Base-by-base conservation (phyloP, 495 filamentous ascomycete species). In the Hypoxylon lenormandii region DNA sequence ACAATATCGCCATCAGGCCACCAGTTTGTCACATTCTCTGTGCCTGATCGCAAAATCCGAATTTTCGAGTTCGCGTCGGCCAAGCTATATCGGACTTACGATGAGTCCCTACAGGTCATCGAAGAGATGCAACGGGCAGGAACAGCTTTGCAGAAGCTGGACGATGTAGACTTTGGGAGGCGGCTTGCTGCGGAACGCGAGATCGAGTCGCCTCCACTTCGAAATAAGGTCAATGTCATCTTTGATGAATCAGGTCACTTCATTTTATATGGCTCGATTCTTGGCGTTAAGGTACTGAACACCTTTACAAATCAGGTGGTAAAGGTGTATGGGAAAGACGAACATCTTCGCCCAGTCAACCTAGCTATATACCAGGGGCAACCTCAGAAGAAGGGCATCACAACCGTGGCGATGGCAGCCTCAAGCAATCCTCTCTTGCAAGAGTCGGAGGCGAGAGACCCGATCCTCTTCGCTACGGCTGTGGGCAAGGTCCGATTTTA, bases 191-290 rank as follows among this genome's bases (percentile, higher is more conserved):
- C 92, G 5, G 95, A 99, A 76, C 86, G 91, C 40, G 95, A 97
- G 58, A 81, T 98, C 16, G 93, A 96, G 57, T 87, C 77, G 0
- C 65, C 78, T 28, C 76, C 83, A 4, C 79, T 91, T n/a, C 87
- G 85, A 26, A 85, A 88, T 69, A 90, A 90, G 52, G 85, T 90
- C 63, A 96, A 96, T 73, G 87, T 97, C 49, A 88, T 92, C 40
- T 99, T 97, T 71, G 95, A 99, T 75, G 95, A 99, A 75, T 97
- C 93, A 1, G 92, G 94, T 13, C 86, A 98, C 75, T 98, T 98
- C 79, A 87, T 99, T 64, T 80, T 98, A 30, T 99, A 96, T 72
- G 96, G 95, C 46, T 97, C 93, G 10, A 87, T 98, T 26, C 81
- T 94, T 42, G 95, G 96, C 18, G 86, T 91, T 70, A 98, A 97